Evolutionary conservation across 1,139 yeast species (phyloP).

Genomic region (Geotrichum klebahnii): DNA sequence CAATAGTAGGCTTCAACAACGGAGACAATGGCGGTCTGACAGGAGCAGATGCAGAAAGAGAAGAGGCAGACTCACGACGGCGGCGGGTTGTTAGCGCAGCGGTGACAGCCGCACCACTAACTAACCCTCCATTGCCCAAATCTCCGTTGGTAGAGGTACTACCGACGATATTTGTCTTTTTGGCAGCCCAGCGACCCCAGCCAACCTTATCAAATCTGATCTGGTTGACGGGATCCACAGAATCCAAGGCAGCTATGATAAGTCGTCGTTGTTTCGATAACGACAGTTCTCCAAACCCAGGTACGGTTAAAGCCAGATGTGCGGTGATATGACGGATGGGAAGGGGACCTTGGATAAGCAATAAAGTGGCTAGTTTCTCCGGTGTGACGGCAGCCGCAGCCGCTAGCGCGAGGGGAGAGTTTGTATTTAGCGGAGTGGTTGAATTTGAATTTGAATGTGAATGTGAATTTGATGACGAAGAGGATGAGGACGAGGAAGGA

Average conservation of each 20-base stretch:
- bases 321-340: constrained; percentile 88
- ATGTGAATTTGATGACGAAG: background rate
- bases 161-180: constrained; percentile 42
- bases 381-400: constrained; percentile 88
- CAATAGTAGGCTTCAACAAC: constrained; percentile 13
- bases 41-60: constrained; percentile 9
- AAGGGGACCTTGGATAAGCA: constrained; percentile 74
- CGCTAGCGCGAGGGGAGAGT: constrained; percentile 83
- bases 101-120: background rate
- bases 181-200: constrained; percentile 97
- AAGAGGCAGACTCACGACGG: constrained; percentile 19
- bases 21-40: constrained; percentile 21
- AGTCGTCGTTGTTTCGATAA: constrained; percentile 84
- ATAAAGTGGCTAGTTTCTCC: constrained; percentile 63
- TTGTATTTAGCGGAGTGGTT: constrained; percentile 53
- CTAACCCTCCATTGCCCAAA: background rate
- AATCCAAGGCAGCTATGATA: constrained; percentile 83
- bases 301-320: constrained; percentile 69
- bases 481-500: too few species aligned
- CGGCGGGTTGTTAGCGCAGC: constrained; percentile 1
- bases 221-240: constrained; percentile 57
- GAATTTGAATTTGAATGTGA: background rate
- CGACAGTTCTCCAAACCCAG: constrained; percentile 73
- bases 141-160: background rate
- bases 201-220: constrained; percentile 85